Evolutionary conservation across 495 filamentous ascomycete genomes (phyloP).

Genomic region (Hypomontagnella submonticulosa): DNA sequence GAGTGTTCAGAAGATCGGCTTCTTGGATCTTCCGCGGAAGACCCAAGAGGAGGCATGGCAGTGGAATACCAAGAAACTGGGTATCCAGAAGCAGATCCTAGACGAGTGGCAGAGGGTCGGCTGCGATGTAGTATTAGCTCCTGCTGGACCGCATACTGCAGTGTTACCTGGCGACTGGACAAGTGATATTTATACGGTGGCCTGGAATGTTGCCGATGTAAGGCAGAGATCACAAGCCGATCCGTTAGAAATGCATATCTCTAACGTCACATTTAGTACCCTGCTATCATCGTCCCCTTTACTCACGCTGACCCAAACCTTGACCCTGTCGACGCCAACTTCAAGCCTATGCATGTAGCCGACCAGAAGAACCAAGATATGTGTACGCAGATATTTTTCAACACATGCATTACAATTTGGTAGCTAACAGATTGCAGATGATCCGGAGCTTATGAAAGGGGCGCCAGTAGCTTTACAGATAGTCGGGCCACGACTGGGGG

Average conservation of each 20-base stretch:
- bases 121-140: constrained; percentile 48
- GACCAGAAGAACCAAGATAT: constrained; percentile 46
- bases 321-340: constrained; percentile 38
- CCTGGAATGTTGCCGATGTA: constrained; percentile 50
- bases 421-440: constrained; percentile 39
- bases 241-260: not conserved
- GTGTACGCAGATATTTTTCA: constrained; percentile 33
- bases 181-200: constrained; percentile 49
- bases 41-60: constrained; percentile 48
- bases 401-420: not conserved
- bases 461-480: constrained; percentile 51
- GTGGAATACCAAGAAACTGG: constrained; percentile 46
- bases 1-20: constrained; percentile 47
- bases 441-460: constrained; percentile 47
- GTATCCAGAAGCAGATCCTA: constrained; percentile 45
- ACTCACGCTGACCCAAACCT: constrained; percentile 43
- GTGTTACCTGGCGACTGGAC: constrained; percentile 46
- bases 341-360: constrained; percentile 30
- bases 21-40: constrained; percentile 46
- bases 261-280: constrained; percentile 40
- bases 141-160: constrained; percentile 49
- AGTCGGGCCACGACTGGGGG: constrained; percentile 44
- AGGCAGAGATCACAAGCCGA: not conserved
- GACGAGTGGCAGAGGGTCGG: constrained; percentile 48
- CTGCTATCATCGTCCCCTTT: constrained; percentile 48